Base-by-base conservation (phyloP, 176 grass and related monocot species). In the Musa schizocarpa region DNA sequence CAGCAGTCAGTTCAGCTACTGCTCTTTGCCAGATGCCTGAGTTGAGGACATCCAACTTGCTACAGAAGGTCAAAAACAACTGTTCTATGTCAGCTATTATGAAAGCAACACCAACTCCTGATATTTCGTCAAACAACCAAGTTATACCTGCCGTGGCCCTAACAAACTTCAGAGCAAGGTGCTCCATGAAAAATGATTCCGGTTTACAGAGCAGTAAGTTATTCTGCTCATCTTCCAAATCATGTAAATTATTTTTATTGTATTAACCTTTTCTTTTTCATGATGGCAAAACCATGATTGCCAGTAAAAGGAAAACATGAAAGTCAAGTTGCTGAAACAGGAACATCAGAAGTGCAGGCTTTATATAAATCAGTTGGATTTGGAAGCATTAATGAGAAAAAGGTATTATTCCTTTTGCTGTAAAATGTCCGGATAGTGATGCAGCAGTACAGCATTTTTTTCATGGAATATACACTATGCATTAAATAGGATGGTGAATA, bases 1-100 rank as follows among this genome's bases (percentile, higher is more conserved):
- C n/a, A 0, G 11, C 59, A 24, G 77, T 84, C 69, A 80, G 85
- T 69, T 79, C 86, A 90, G 70, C 83, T 81, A 69, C 82, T 76
- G 75, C 83, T 81, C 80, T 80, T 81, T 53, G 77, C 64, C 64
- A 85, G 59, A 80, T 75, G 20, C 57, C 57, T n/a, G 19, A 61
- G 57, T 61, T 61, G 17, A 6, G 1, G n/a, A 61, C 57, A 21
- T 61, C 57, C n/a, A 61, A 61, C 16, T 61, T 19, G n/a, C 57
- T 19, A 20, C 13, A 61, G 17, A 19, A n/a, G 57, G 57, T 61
- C 17, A 61, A 61, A 19, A 61, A 0, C 19, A 76, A 78, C 50
- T 55, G 69, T 73, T 73, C 61, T 68, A 65, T 65, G 65, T 1
- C 57, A 79, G 81, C 71, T 76, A 48, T 43, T 63, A 56, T 76